Percentiles rank a stretch among this genome's conserved stretches.
These are phyloP conservation scores for Singerocomus inundabilis DNA, from an alignment of 1,284 basidiomycete species.

Conservation along the genomic window DNA sequence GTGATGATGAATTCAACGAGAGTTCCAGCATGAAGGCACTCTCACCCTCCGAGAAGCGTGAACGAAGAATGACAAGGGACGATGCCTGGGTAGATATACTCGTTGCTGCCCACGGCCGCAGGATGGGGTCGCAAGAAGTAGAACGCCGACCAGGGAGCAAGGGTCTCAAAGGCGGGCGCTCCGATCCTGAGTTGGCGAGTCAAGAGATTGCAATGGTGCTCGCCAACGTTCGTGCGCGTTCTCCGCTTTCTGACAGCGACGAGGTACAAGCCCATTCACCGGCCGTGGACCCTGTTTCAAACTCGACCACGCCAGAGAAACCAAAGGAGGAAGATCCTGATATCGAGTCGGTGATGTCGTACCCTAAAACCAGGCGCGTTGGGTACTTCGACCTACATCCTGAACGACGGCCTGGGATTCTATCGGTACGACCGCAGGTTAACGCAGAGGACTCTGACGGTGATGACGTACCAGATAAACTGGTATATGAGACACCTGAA, in stretches of 20 bases:
- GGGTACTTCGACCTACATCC: constrained; percentile 75
- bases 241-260: constrained; percentile 47
- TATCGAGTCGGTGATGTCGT: constrained; percentile 36
- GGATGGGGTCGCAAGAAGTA: constrained; percentile 61
- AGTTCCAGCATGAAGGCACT: constrained; percentile 26
- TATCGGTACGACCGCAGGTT: constrained; percentile 33
- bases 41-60: constrained; percentile 43
- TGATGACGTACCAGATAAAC: constrained; percentile 34
- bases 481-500: constrained; percentile 34
- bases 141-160: constrained; percentile 37
- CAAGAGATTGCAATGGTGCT: constrained; percentile 70
- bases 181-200: constrained; percentile 70
- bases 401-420: constrained; percentile 40
- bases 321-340: constrained; percentile 38
- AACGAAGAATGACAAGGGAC: constrained; percentile 55
- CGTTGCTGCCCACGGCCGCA: constrained; percentile 60
- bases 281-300: constrained; percentile 6
- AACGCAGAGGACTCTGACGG: constrained; percentile 33
- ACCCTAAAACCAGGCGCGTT: constrained; percentile 40
- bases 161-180: constrained; percentile 39
- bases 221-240: constrained; percentile 56
- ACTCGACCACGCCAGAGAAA: constrained; percentile 21
- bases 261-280: constrained; percentile 13
- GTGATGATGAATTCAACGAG: constrained; percentile 53
- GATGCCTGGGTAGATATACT: constrained; percentile 86